Evolutionary conservation across 805 yeast species (phyloP), one percentile per base, ranked within the genome.

Genomic region (Metschnikowia drakensbergensis): DNA sequence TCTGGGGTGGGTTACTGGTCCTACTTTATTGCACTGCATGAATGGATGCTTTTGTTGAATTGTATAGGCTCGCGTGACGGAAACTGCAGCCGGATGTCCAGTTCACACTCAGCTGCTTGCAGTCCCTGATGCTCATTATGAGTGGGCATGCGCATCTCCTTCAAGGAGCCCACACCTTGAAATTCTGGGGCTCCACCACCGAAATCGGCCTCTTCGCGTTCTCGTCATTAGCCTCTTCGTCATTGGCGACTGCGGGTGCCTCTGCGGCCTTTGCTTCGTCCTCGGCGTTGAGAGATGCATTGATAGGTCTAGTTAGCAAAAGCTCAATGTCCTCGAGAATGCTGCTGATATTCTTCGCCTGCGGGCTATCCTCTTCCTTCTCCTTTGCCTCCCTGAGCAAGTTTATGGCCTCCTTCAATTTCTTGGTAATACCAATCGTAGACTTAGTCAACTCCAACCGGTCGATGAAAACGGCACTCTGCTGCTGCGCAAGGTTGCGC

Each of bases 381-480:
- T 45, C 58, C 22, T 45, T 31, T 31, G 49, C 35, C 4, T 51
- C 48, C 44, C 40, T 41, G 34, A 52, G 46, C 23, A 58, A 42
- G 3, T 55, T 45, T 35, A 71, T 57, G 3, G 68, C 68, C 33
- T 69, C 71, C 40, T 64, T 62, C 40, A 82, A 61, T 57, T 79
- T 84, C 35, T 71, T 62, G 39, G 81, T 66, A 4, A 84, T 71
- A 2, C 70, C 58, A 17, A 75, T 67, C 1, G 88, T 78, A 13
- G 81, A 73, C 59, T 81, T 83, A 37, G 84, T 75, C 54, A 86
- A 73, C n/a, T 86, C 75, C 32, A 87, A 61, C 49, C 89, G 70
- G 55, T 86, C 89, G 42, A 84, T 63, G 54, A 84, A 79, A 5
- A 83, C 60, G 53, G 83, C 88, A 55, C 83, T 86, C 58, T 84